Evolutionary conservation across 2,329 filamentous ascomycete genomes (phyloP).

Genomic region (Septoria petroselini): DNA sequence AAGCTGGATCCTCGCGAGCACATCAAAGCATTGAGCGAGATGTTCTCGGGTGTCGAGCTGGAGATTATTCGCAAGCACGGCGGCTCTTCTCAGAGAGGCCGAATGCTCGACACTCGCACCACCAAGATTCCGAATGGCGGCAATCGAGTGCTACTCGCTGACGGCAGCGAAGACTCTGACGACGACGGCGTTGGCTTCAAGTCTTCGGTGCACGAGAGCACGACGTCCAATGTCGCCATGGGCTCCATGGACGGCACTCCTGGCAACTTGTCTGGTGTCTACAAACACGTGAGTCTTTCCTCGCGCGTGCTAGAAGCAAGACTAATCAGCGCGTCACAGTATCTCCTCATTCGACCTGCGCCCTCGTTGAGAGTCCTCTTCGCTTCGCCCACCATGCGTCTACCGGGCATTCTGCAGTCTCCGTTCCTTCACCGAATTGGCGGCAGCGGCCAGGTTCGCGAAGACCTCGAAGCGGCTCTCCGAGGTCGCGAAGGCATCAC

Average conservation of each 20-base stretch:
- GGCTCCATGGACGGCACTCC: slow-evolving; percentile 2
- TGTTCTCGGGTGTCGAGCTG: slow-evolving; percentile 15
- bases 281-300: slow-evolving; percentile 16
- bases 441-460: slow-evolving; percentile 20
- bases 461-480: slow-evolving; percentile 10
- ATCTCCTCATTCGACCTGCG: slow-evolving; percentile 15
- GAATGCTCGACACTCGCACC: not conserved
- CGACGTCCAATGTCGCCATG: not conserved
- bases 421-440: slow-evolving; percentile 17
- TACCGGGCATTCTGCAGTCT: slow-evolving; percentile 14
- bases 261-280: slow-evolving; percentile 19
- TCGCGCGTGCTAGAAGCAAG: not conserved
- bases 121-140: not conserved
- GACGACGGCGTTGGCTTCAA: not conserved
- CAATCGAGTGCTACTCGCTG: slow-evolving; percentile 16
- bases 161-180: slow-evolving; percentile 12
- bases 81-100: slow-evolving; percentile 12
- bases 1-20: slow-evolving; percentile 28
- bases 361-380: slow-evolving; percentile 18
- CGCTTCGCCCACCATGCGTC: slow-evolving; percentile 16
- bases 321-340: slow-evolving; percentile 2
- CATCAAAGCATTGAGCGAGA: slow-evolving; percentile 20
- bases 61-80: slow-evolving; percentile 15
- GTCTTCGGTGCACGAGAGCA: not conserved
- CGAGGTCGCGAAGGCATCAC: slow-evolving; percentile 13